Conservation (phyloP, 2,329 filamentous ascomycete genomes). For the Ophiostoma sp. region DNA sequence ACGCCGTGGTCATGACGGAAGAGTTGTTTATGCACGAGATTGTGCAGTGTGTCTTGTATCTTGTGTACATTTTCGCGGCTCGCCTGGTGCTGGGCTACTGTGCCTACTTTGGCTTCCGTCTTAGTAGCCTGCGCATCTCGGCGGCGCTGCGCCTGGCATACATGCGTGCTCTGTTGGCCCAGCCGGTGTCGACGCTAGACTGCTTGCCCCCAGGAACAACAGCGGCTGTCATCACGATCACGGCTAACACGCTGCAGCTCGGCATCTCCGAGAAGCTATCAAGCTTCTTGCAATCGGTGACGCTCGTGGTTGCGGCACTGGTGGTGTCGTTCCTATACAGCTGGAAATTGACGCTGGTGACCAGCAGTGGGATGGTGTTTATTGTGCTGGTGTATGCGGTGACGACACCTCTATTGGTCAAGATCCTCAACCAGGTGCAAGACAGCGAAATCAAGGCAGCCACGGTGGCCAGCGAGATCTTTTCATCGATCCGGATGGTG, state of each 20-base stretch:
- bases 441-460: slow-evolving; percentile 58
- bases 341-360: slow-evolving; percentile 61
- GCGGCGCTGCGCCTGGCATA: slow-evolving; percentile 63
- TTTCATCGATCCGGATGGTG: slow-evolving; percentile 60
- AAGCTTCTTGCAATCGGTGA: slow-evolving; percentile 55
- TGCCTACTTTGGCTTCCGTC: slow-evolving; percentile 52
- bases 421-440: slow-evolving; percentile 46
- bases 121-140: slow-evolving; percentile 61
- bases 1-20: slow-evolving; percentile 33
- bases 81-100: slow-evolving; percentile 62
- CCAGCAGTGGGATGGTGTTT: slow-evolving; percentile 56
- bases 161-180: slow-evolving; percentile 61
- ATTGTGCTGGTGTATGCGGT: slow-evolving; percentile 51
- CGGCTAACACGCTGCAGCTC: slow-evolving; percentile 60
- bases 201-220: slow-evolving; percentile 60
- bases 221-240: slow-evolving; percentile 63
- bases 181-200: slow-evolving; percentile 67
- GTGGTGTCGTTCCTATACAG: slow-evolving; percentile 57
- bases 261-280: slow-evolving; percentile 64
- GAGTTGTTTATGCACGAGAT: slow-evolving; percentile 35
- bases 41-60: slow-evolving; percentile 53
- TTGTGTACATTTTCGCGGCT: slow-evolving; percentile 68
- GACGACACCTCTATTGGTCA: slow-evolving; percentile 57
- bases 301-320: slow-evolving; percentile 54
- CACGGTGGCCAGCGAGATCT: slow-evolving; percentile 60